phyloP scores from a whole-genome alignment of 208 protist species.

The Novymonas esmeraldas region DNA sequence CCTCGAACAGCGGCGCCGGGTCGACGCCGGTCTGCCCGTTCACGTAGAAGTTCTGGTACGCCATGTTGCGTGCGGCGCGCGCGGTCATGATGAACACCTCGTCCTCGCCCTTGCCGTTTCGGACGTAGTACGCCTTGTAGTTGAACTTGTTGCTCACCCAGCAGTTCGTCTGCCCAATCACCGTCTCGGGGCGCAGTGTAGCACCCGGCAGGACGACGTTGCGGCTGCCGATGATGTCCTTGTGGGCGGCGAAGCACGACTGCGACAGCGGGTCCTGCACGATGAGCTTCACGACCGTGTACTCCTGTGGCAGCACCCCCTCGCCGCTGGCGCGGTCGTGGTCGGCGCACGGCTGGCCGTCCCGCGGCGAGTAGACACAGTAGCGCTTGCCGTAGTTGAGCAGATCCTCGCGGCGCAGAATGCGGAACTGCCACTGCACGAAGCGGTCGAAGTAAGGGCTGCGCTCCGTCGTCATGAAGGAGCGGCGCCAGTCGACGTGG shows the following conservation, averaged over 20 bases:
- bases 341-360: conserved; percentile 99
- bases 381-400: conserved; percentile 98
- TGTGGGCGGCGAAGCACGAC: conserved; percentile 57
- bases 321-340: conserved; percentile 99
- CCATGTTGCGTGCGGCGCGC: conserved; percentile 94
- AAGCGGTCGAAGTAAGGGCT: conserved; percentile 99
- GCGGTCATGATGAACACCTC: conserved; percentile 97
- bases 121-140: conserved; percentile 96
- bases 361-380: conserved; percentile 98
- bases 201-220: conserved; percentile 96
- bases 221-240: conserved; percentile 64
- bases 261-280: conserved; percentile 88
- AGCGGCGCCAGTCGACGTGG: conserved; percentile 98
- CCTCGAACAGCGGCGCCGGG: conserved; percentile 76
- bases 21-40: conserved; percentile 83
- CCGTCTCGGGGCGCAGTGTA: conserved; percentile 99
- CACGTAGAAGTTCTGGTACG: conserved; percentile 95
- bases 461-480: conserved; percentile 99
- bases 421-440: conserved; percentile 98
- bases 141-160: conserved; percentile 97
- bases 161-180: conserved; percentile 99
- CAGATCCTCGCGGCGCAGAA: conserved; percentile 89
- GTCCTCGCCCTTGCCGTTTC: conserved; percentile 64
- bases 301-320: conserved; percentile 98
- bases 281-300: conserved; percentile 97